Base-by-base conservation (phyloP, 129 eudicot species). In the Saposhnikovia divaricata region DNA sequence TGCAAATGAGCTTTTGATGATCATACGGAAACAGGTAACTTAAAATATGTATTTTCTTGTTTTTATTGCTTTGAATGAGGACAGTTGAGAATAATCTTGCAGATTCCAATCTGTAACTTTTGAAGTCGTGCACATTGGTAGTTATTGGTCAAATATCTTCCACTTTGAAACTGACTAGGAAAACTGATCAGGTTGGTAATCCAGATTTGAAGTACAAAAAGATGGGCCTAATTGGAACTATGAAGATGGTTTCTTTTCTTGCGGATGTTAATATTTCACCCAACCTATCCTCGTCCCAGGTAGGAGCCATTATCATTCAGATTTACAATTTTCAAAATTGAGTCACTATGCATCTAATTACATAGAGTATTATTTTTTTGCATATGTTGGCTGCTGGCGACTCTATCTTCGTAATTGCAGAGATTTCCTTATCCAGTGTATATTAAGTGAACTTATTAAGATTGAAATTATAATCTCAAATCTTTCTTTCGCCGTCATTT, bases 161-260 rank as follows among this genome's bases (percentile, higher is more conserved):
- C 7, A 5, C 72, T 34, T 37, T 57, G 48, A n/a, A 59, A 34
- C 65, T 72, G 80, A 76, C 72, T 45, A 48, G 38, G 53, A 27
- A 34, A 81, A 55, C 43, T 34, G 57, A 37, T 47, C 86, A 92
- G 97, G 87, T 92, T 44, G 84, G 85, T 79, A 90, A 87, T 87
- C 92, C 97, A 77, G 96, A 92, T 47, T 83, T 92, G 77, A 85
- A 83, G 79, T 90, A 90, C 90, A 92, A 92, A 87, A 87, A 82
- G 72, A 88, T 92, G 96, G 97, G 97, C 81, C 79, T 92, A 39
- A 90, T 92, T 66, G 97, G 97, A 77, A 87, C 90, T 43, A 65
- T 90, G 66, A 90, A 92, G 90, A 82, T 92, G 77, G 84, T 92
- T 70, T 90, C 91, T 63, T 89, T 84, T 70, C 86, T 90, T 72